Conservation (phyloP, 768 basidiomycete species). For the Pleurotus cornucopiae region DNA sequence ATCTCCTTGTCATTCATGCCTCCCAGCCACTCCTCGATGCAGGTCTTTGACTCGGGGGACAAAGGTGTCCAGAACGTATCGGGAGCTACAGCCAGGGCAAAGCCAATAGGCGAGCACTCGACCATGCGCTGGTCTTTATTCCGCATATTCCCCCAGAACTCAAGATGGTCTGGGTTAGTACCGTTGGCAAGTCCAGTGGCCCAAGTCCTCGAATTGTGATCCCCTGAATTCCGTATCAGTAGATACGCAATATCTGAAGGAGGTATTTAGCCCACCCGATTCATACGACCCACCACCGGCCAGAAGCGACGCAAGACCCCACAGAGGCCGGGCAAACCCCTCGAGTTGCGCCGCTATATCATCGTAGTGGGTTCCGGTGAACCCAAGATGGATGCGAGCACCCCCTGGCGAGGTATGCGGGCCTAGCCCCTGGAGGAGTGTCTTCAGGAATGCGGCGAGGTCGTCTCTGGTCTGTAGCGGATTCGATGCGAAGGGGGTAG, state of each 20-base stretch:
- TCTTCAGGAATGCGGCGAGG: slow-evolving; percentile 48
- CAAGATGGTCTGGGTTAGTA: slow-evolving; percentile 59
- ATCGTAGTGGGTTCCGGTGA: slow-evolving; percentile 71
- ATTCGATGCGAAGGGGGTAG: slow-evolving; percentile 50
- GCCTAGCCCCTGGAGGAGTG: slow-evolving; percentile 62
- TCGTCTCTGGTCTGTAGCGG: slow-evolving; percentile 59
- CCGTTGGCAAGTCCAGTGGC: slow-evolving; percentile 61
- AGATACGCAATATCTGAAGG: too few species aligned
- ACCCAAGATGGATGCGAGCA: slow-evolving; percentile 63
- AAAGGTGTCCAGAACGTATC: slow-evolving; percentile 64
- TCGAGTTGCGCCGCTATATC: slow-evolving; percentile 70
- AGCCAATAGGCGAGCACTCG: slow-evolving; percentile 75
- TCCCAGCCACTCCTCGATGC: slow-evolving; percentile 64
- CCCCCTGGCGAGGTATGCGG: slow-evolving; percentile 71
- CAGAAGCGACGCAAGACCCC: slow-evolving; percentile 67
- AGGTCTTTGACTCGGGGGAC: slow-evolving; percentile 44
- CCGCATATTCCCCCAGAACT: slow-evolving; percentile 76
- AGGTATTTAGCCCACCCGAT: not conserved
- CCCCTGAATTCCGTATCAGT: not conserved
- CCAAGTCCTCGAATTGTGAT: slow-evolving; percentile 31
- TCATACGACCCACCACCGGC: slow-evolving; percentile 59
- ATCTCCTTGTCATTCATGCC: slow-evolving; percentile 80
- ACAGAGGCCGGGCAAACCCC: slow-evolving; percentile 72
- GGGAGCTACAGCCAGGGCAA: slow-evolving; percentile 60
- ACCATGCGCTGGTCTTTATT: slow-evolving; percentile 82